Conservation (phyloP, 1,284 basidiomycete species). For the Cutaneotrichosporon sp. region DNA sequence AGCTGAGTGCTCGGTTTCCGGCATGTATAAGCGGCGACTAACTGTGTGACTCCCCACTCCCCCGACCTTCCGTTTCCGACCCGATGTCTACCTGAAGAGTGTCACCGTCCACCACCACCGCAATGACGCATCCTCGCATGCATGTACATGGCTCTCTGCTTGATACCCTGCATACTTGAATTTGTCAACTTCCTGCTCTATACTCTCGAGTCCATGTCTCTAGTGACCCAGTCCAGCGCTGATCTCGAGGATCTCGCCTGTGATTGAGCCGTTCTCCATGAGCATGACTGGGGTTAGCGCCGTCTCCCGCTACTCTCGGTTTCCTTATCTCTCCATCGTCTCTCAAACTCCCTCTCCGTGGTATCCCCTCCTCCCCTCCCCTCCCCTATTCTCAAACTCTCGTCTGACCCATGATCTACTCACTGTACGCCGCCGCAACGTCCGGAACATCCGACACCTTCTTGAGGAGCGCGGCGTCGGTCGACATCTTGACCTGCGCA, state of each 20-base stretch:
- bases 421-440: constrained; percentile 23
- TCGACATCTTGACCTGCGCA: constrained; percentile 20
- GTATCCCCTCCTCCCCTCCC: too few species aligned
- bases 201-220: not conserved
- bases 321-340: not conserved
- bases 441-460: constrained; percentile 26
- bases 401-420: constrained; percentile 1
- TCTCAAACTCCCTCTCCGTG: too few species aligned
- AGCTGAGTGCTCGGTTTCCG: not conserved
- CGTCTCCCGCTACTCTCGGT: not conserved
- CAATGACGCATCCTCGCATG: not conserved
- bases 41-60: not conserved
- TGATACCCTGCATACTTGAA: not conserved
- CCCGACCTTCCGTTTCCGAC: not conserved
- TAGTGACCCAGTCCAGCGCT: constrained; percentile 8
- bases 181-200: not conserved
- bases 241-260: constrained; percentile 24
- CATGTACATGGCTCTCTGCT: not conserved
- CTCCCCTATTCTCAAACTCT: too few species aligned
- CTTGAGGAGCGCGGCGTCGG: constrained; percentile 18
- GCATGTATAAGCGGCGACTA: not conserved
- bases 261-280: constrained; percentile 23
- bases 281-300: constrained; percentile 18
- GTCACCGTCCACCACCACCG: too few species aligned
- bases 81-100: too few species aligned